Percentiles rank a stretch among this genome's conserved stretches.
phyloP scores from a whole-genome alignment of 768 basidiomycete species.

The Hygrocybe coccinea region DNA sequence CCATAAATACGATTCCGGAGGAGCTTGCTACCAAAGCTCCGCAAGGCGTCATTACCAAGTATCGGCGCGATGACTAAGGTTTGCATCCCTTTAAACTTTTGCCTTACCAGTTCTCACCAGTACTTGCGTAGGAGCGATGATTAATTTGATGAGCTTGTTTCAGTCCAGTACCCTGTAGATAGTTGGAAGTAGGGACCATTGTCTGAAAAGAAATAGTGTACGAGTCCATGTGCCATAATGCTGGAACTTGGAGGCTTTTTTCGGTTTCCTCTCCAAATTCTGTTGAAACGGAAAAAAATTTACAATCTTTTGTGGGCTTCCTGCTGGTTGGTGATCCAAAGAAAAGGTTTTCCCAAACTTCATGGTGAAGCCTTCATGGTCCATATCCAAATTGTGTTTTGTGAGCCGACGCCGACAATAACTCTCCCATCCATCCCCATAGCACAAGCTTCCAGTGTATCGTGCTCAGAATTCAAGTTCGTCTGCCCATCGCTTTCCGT shows the following conservation, averaged over 20 bases:
- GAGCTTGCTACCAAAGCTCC: conserved; percentile 24
- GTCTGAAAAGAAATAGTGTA: no score
- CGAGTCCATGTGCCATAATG: no score
- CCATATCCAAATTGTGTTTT: conserved; percentile 42
- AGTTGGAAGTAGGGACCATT: not conserved
- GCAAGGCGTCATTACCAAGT: conserved; percentile 23
- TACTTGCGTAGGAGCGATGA: not conserved
- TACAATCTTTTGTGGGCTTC: no score
- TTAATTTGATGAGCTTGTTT: not conserved
- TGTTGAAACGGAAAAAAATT: not conserved
- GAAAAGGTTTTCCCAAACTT: no score
- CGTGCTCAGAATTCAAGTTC: conserved; percentile 9
- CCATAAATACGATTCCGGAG: conserved; percentile 12
- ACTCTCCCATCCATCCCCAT: conserved; percentile 41
- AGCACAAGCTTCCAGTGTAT: conserved; percentile 36
- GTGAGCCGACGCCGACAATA: conserved; percentile 38
- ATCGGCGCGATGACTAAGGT: no score
- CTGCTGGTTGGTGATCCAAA: no score
- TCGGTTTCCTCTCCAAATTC: not conserved
- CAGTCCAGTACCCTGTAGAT: not conserved
- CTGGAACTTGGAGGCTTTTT: not conserved
- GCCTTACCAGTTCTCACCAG: not conserved
- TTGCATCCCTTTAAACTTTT: no score
- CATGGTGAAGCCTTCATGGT: not conserved
- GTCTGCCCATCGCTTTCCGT: conserved; percentile 8